Base-by-base conservation (phyloP, 176 grass and related monocot genomes). In the Oryza meridionalis region DNA sequence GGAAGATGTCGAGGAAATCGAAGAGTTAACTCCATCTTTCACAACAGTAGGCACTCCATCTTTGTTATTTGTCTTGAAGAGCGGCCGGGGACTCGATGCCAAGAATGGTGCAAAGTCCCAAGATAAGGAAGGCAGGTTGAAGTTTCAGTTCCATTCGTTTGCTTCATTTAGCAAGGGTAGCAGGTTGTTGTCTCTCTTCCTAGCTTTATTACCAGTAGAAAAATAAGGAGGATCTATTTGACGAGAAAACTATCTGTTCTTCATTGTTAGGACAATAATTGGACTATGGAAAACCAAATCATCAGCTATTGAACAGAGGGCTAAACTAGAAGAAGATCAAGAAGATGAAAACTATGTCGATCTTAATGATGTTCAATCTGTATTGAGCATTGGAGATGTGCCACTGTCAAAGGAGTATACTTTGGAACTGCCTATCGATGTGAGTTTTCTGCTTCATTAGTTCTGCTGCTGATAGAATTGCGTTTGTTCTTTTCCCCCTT, bases 101-200 rank as follows among this genome's bases (percentile, higher is more conserved):
- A 85, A 88, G 47, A 84, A 74, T 17, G 89, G 96, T 32, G 91
- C 93, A 0, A 98, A 95, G 68, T 88, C 82, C 19, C 91, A 95
- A 68, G 96, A 98, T 65, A 90, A 88, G 58, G 83, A 98, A 79
- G 96, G 91, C 58, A 95, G 93, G 31, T 25, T 98, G 45, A 98
- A 89, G 46, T 95, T 98, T 76, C 89, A 93, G 85, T 95, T 95
- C 75, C 93, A 94, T n/a, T 95, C 93, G 9, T 98, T 95, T 75
- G 87, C 80, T n/a, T 94, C 93, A 0, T 98, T 98, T 68, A 88
- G 86, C 71, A 92, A 84, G 77, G 72, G 89, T 66, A 93, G 67
- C 77, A 92, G 89, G 93, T 98, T 77, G 53, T 35, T 22, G 38
- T 74, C n/a, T 45, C n/a, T 61, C 9, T 35, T 62, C 11, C 27